Evolutionary conservation across 352 stramenopile genomes (phyloP), one percentile per base, ranked within the genome.

Genomic region (Phytopythium chamaehyphon): DNA sequence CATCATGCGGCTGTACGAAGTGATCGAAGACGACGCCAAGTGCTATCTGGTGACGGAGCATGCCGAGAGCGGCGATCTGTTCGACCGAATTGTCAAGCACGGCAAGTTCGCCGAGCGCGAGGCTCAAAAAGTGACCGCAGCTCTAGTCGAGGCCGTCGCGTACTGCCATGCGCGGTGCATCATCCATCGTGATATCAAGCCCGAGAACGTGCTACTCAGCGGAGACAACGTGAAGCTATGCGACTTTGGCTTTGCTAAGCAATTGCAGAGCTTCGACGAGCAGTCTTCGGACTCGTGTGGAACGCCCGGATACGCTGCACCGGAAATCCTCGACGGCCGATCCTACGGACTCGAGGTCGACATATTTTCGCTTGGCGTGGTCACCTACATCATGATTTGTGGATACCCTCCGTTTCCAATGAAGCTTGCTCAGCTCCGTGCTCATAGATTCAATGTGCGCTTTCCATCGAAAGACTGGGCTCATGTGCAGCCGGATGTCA

Each of bases 41-140:
- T 99, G 96, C 77, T 99, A 99, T 63, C 78, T 99, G 58, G 91
- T 99, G 18, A 97, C 98, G 47, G 96, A 99, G 63, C 75, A 98
- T 21, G 95, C 97, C 31, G 86, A 94, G 61, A 82, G 96, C 47
- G 93, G 93, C 23, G 83, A 93, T 49, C 54, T 93, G 18, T 93
- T 95, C 22, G 85, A 95, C 50, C 72, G 80, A n/a, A 90, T 95
- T 48, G 83, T 90, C 28, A 90, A 91, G 43, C 73, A 88, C 40
- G 84, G 82, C 56, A 88, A 86, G 36, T 86, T 93, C 40, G 62
- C 65, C 0, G 66, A 85, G 51, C 55, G 51, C 8, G 81, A 92
- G 24, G 81, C 81, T 0, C 83, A 94, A 42, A 72, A 73, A 39
- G 75, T 94, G 31, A 51, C 76, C 23, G 82, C 69, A 6, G 79